These are phyloP conservation scores for Ganoderma lucidum DNA, from an alignment of 1,284 basidiomycete genomes.

Conservation along the genomic window DNA sequence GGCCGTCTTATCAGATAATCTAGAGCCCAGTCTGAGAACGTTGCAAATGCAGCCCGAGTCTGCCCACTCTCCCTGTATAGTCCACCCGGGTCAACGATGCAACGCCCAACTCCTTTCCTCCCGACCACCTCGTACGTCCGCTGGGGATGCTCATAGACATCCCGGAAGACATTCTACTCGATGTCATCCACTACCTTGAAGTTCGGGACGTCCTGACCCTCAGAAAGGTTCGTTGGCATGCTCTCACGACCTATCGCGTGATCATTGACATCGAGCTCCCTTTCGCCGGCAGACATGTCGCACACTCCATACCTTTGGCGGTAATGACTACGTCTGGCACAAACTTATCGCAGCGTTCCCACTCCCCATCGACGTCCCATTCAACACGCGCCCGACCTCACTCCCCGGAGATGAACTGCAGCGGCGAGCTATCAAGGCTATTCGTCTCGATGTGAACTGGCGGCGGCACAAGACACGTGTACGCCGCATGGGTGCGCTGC, in stretches of 20 bases:
- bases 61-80: neutral
- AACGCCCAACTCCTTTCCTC: slow-evolving; percentile 18
- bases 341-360: slow-evolving; percentile 42
- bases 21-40: slow-evolving; percentile 10
- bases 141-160: slow-evolving; percentile 37
- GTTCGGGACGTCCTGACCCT: slow-evolving; percentile 55
- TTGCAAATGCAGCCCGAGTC: slow-evolving; percentile 2
- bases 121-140: slow-evolving; percentile 22
- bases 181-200: slow-evolving; percentile 42
- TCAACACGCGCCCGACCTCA: slow-evolving; percentile 33
- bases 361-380: slow-evolving; percentile 47
- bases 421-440: slow-evolving; percentile 47
- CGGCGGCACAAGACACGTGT: slow-evolving; percentile 45
- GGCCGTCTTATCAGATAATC: slow-evolving; percentile 33
- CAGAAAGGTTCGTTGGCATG: slow-evolving; percentile 50
- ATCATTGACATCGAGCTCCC: slow-evolving; percentile 17
- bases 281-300: slow-evolving; percentile 51
- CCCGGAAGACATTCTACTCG: slow-evolving; percentile 51
- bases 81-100: slow-evolving; percentile 20
- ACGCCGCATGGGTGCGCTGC: slow-evolving; percentile 45
- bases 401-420: slow-evolving; percentile 47
- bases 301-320: slow-evolving; percentile 55
- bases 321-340: slow-evolving; percentile 61
- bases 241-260: slow-evolving; percentile 18
- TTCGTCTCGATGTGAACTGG: slow-evolving; percentile 64